Base-by-base conservation (phyloP, 352 stramenopile species). In the Elongisporangium anandrum region DNA sequence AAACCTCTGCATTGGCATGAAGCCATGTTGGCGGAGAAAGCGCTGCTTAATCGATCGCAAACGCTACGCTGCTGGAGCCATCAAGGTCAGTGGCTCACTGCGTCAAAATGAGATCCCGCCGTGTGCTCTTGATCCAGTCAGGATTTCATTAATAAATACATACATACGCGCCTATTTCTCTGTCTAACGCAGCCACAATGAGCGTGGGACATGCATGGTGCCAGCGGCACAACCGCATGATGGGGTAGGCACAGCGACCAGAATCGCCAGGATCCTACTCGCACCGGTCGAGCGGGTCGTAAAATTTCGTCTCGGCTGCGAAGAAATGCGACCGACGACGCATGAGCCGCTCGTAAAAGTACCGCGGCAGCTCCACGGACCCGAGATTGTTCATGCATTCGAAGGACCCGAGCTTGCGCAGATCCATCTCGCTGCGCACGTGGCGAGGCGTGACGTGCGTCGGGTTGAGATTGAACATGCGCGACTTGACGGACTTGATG, bases 381-480 rank as follows among this genome's bases (percentile, higher is more conserved):
- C 74, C 72, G 48, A 84, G 38, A 17, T 72, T 64, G 56, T 79
- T 64, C 66, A 84, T 72, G 47, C 74, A 84, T 59, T 81, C 72
- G 48, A 81, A 77, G 16, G 67, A 69, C 57, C 61, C 59, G 26
- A 57, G 62, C 17, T 41, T 69, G 17, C 51, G 54, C 1, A 66
- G 41, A 19, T 79, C 67, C 8, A 75, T 66, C 19, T 69, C 59
- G 16, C 49, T 49, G 45, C 66, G 63, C 2, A 50, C 56, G 16
- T 70, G 58, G 2, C 74, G 68, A 23, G 62, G 74, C 34, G 60
- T 68, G 51, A 83, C 68, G 56, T 77, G 66, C 5, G 65, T 80
- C 21, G 74, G 70, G 54, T 78, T 77, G n/a, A 70, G 71, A 57
- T 84, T 84, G 62, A 75, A 81, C 49, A 74, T 60, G n/a, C 70